Evolutionary conservation across 371 early-diverging fungal genomes (phyloP).

Genomic region (Rhizopus arrhizus): DNA sequence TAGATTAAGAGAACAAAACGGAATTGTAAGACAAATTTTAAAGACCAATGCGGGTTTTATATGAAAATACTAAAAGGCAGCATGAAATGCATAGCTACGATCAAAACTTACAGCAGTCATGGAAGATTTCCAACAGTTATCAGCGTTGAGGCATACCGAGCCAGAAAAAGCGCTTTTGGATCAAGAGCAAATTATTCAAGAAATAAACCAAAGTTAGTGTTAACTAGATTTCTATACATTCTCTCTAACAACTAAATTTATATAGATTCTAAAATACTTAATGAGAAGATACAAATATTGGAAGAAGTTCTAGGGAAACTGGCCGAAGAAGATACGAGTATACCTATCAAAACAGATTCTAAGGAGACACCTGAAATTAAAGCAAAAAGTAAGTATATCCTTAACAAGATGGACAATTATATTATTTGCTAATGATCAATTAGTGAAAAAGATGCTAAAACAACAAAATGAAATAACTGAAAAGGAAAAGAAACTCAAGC

Average conservation of each 20-base stretch:
- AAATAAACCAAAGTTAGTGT: not conserved
- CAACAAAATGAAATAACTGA: constrained; percentile 2
- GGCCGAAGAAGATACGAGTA: not conserved
- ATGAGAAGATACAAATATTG: not conserved
- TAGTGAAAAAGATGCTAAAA: not conserved
- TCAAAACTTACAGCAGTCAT: constrained; percentile 1
- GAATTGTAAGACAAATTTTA: not conserved
- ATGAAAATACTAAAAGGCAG: not conserved
- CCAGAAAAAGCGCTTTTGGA: not conserved
- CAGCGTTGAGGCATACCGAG: not conserved
- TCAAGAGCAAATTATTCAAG: not conserved
- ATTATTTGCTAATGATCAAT: not conserved
- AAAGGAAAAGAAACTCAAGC: constrained; percentile 1
- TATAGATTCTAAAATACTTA: not conserved
- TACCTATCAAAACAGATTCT: constrained; percentile 1
- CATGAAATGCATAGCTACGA: not conserved
- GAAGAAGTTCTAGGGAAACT: not conserved
- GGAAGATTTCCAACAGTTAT: constrained; percentile 2
- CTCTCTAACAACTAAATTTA: not conserved
- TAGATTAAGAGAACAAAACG: not conserved
- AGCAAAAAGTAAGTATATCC: not conserved
- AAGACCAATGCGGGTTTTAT: not conserved
- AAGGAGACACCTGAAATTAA: not conserved
- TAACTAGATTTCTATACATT: not conserved
- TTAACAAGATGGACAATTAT: not conserved